These are phyloP conservation scores for Acanthamoeba healyi DNA, from an alignment of 208 protist genomes.

Conservation along the genomic window DNA sequence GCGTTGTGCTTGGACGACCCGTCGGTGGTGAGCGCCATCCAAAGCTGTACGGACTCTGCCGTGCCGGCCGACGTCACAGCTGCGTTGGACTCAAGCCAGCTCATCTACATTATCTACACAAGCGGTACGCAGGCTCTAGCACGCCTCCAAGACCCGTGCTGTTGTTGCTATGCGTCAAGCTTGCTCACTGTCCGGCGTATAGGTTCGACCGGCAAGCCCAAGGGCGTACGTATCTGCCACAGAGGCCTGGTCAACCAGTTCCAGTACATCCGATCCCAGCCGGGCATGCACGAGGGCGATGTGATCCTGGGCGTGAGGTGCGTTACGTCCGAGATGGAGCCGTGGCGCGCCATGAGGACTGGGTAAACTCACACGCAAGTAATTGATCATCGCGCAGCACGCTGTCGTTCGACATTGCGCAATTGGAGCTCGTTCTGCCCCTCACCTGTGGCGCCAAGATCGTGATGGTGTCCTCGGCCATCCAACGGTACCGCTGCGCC, in stretches of 20 bases:
- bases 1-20: slow-evolving; percentile 25
- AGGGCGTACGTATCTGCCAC: slow-evolving; percentile 75
- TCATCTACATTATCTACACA: slow-evolving; percentile 77
- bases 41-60: not conserved
- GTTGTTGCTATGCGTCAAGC: no score
- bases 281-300: slow-evolving; percentile 20
- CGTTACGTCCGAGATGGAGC: no score
- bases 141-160: no score
- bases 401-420: slow-evolving; percentile 53
- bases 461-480: slow-evolving; percentile 32
- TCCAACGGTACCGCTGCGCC: not conserved
- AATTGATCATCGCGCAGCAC: slow-evolving; percentile 11
- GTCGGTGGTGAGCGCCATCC: not conserved
- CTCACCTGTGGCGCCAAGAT: slow-evolving; percentile 66
- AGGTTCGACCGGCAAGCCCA: slow-evolving; percentile 58
- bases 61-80: not conserved
- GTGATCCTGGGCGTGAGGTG: slow-evolving; percentile 59
- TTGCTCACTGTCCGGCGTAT: no score
- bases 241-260: slow-evolving; percentile 61
- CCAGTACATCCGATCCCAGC: slow-evolving; percentile 48
- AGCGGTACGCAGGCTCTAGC: not conserved
- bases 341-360: no score
- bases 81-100: not conserved
- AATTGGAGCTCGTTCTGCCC: slow-evolving; percentile 69
- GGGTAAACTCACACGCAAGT: no score